Percentiles rank a stretch among this genome's conserved stretches.
Evolutionary conservation across 495 filamentous ascomycete species (phyloP).

Genomic region (Penicillium odoratum): DNA sequence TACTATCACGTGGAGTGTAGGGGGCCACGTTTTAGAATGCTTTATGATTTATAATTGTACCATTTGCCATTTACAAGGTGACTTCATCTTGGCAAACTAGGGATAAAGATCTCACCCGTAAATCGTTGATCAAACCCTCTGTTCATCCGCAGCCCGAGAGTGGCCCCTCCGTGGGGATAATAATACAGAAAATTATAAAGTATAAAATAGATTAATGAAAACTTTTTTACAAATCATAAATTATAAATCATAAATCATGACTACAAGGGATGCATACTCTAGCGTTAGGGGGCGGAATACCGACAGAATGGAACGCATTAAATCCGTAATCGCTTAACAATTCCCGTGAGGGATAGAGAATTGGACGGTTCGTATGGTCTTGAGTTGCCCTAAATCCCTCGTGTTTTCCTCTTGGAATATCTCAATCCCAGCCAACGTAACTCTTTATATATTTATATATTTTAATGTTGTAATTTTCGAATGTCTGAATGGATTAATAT

Average conservation of each 20-base stretch:
- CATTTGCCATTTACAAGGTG: too few relatives aligned
- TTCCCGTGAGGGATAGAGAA: background rate
- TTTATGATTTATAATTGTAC: too few relatives aligned
- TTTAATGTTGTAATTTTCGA: background rate
- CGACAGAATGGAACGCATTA: background rate
- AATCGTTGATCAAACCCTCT: slow-evolving; percentile 19
- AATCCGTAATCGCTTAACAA: slow-evolving; percentile 17
- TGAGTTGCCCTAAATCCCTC: slow-evolving; percentile 15
- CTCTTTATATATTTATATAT: slow-evolving; percentile 1
- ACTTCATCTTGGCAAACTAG: slow-evolving; percentile 27
- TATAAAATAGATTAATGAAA: background rate
- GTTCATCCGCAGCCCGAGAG: slow-evolving; percentile 14
- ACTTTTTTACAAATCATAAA: background rate
- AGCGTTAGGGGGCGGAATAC: background rate
- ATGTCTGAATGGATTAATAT: too few relatives aligned
- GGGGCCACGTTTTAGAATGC: slow-evolving; percentile 17
- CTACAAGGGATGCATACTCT: too few relatives aligned
- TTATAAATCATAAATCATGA: background rate
- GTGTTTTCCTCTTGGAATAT: background rate
- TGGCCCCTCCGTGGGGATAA: background rate
- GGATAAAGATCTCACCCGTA: slow-evolving; percentile 36
- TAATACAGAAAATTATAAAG: slow-evolving; percentile 1
- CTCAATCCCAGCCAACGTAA: slow-evolving; percentile 20
- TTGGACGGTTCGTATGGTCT: background rate
- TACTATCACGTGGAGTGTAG: slow-evolving; percentile 17